Conservation (phyloP, 768 basidiomycete species). For the Leucogyrophana mollusca region DNA sequence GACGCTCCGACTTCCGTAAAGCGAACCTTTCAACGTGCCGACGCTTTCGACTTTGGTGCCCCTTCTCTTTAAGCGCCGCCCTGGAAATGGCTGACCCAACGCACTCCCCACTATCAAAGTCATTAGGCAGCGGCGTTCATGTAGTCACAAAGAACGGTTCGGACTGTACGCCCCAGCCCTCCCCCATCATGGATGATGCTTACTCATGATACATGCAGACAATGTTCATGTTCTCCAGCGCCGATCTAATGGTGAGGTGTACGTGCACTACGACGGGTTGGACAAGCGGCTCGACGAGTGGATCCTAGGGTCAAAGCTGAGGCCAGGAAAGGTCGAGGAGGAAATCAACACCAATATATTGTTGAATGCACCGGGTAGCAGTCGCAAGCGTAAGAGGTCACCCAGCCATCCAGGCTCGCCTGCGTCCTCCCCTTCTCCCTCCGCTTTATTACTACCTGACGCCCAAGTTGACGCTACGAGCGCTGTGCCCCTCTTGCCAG, state of each 20-base stretch:
- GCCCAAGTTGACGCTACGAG: constrained; percentile 2
- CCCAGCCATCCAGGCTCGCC: constrained; percentile 15
- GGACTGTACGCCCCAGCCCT: constrained; percentile 32
- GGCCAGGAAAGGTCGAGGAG: constrained; percentile 28
- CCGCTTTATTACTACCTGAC: not conserved
- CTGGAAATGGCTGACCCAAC: constrained; percentile 23
- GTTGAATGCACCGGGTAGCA: constrained; percentile 16
- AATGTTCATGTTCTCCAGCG: constrained; percentile 53
- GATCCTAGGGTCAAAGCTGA: constrained; percentile 49
- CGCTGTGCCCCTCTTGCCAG: not conserved
- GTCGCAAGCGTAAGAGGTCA: constrained; percentile 33
- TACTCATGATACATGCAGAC: constrained; percentile 24
- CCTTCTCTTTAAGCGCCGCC: too few relatives aligned
- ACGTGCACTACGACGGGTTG: constrained; percentile 69
- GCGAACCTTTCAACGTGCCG: too few relatives aligned
- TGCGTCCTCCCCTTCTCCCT: not conserved
- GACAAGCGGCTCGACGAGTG: constrained; percentile 80
- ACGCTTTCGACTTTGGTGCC: too few relatives aligned
- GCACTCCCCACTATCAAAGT: constrained; percentile 2
- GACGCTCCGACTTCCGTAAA: too few relatives aligned
- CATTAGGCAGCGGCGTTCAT: constrained; percentile 9
- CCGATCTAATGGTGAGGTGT: constrained; percentile 47
- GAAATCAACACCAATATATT: not conserved
- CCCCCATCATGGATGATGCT: constrained; percentile 8
- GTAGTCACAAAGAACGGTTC: constrained; percentile 31